phyloP scores from a whole-genome alignment of 805 yeast species.

The Candida quercuum region DNA sequence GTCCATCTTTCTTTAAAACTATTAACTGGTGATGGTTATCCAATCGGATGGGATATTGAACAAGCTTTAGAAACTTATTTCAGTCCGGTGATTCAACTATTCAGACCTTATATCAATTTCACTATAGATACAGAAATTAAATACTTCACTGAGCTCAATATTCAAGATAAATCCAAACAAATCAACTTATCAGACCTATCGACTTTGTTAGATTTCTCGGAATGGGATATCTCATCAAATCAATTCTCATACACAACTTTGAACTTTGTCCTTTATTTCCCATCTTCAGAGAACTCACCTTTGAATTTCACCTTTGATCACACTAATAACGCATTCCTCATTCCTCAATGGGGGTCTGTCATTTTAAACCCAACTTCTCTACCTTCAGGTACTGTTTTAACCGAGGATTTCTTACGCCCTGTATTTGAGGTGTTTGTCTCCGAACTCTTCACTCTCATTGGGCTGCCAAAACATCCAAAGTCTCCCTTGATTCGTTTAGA shows the following conservation, averaged over 20 bases:
- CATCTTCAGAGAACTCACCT: constrained; percentile 43
- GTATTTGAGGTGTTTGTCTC: constrained; percentile 65
- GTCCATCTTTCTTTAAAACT: constrained; percentile 76
- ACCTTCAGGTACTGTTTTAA: constrained; percentile 25
- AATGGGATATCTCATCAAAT: constrained; percentile 63
- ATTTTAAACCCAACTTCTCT: constrained; percentile 37
- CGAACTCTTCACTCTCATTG: constrained; percentile 69
- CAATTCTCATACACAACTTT: constrained; percentile 59
- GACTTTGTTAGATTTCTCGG: constrained; percentile 78
- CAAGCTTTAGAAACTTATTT: constrained; percentile 44
- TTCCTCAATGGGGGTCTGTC: constrained; percentile 84
- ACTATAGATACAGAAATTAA: constrained; percentile 76
- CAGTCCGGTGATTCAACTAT: constrained; percentile 46
- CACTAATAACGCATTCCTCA: constrained; percentile 37
- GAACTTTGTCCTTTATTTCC: constrained; percentile 67
- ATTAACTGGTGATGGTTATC: constrained; percentile 62
- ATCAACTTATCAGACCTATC: constrained; percentile 54
- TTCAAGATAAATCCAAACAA: constrained; percentile 21
- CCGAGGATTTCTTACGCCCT: constrained; percentile 43
- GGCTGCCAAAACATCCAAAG: constrained; percentile 54
- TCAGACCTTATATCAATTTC: constrained; percentile 59
- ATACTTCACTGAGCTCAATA: constrained; percentile 41
- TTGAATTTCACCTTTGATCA: constrained; percentile 40
- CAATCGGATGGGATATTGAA: constrained; percentile 72
- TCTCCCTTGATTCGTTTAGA: constrained; percentile 63